A percentile compares a stretch with the other conserved stretches of the same genome.
phyloP scores from a whole-genome alignment of 106 monocot species.

The Acanthochlamys bracteata region DNA sequence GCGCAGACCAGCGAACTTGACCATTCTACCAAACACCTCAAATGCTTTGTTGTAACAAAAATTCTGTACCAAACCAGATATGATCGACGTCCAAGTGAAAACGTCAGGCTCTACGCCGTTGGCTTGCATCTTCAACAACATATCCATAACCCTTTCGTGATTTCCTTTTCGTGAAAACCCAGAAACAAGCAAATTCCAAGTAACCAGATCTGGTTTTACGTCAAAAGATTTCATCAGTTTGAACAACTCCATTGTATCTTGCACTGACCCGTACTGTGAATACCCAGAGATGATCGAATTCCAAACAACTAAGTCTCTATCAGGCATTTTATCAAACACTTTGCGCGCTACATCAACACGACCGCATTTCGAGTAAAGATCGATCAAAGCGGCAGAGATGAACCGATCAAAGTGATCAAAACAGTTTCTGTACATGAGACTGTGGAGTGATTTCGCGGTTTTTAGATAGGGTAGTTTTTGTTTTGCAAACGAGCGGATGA shows the following conservation, averaged over 20 bases:
- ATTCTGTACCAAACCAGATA: slow-evolving; percentile 31
- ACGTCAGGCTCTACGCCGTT: slow-evolving; percentile 39
- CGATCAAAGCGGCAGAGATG: slow-evolving; percentile 28
- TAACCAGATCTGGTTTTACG: slow-evolving; percentile 26
- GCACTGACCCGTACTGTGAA: slow-evolving; percentile 13
- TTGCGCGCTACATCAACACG: slow-evolving; percentile 18
- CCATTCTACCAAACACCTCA: slow-evolving; percentile 33
- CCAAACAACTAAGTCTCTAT: slow-evolving; percentile 48
- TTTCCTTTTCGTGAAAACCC: slow-evolving; percentile 34
- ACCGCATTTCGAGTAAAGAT: slow-evolving; percentile 33
- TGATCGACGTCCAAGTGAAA: slow-evolving; percentile 48
- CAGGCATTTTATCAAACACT: slow-evolving; percentile 37
- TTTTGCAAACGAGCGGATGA: slow-evolving; percentile 25
- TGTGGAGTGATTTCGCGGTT: slow-evolving; percentile 23
- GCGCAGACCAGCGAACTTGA: slow-evolving; percentile 7
- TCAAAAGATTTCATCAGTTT: slow-evolving; percentile 21
- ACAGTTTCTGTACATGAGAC: slow-evolving; percentile 9
- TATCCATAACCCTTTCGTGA: slow-evolving; percentile 16
- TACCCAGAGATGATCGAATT: slow-evolving; percentile 56
- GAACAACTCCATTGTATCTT: slow-evolving; percentile 21
- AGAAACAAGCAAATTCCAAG: slow-evolving; percentile 47
- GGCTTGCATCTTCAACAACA: slow-evolving; percentile 21
- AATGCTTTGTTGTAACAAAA: slow-evolving; percentile 30
- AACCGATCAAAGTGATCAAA: slow-evolving; percentile 21
- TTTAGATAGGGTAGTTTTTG: slow-evolving; percentile 13